A percentile compares a stretch with the other conserved stretches of the same genome.
Conservation (phyloP, 2,329 filamentous ascomycete species). For the Rugonectria rugulosa region DNA sequence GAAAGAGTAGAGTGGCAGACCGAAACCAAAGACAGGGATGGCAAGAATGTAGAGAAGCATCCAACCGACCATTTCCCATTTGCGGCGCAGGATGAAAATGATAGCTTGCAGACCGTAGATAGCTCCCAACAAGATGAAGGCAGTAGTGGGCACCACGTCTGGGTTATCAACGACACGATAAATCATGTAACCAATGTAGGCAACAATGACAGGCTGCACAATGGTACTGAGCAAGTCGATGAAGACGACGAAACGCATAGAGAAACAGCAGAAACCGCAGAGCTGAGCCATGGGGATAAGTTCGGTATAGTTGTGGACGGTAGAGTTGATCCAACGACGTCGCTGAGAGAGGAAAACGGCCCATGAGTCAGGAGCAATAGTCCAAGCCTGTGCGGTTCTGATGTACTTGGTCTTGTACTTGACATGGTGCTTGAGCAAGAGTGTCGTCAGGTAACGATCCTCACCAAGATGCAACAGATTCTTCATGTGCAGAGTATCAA, state of each 20-base stretch:
- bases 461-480: conserved; percentile 96
- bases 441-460: conserved; percentile 94
- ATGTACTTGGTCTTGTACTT: conserved; percentile 99
- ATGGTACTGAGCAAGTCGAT: conserved; percentile 91
- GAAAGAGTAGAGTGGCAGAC: conserved; percentile 91
- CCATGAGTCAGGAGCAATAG: conserved; percentile 95
- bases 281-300: conserved; percentile 92
- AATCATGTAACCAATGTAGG: conserved; percentile 90
- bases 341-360: conserved; percentile 95
- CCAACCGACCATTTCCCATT: conserved; percentile 99
- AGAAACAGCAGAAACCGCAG: conserved; percentile 99
- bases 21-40: conserved; percentile 90
- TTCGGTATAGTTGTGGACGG: conserved; percentile 96
- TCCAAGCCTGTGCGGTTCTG: conserved; percentile 91
- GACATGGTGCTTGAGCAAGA: conserved; percentile 89
- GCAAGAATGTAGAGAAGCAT: conserved; percentile 96
- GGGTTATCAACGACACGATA: conserved; percentile 71
- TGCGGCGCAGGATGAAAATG: conserved; percentile 94
- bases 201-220: conserved; percentile 89
- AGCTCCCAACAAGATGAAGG: conserved; percentile 90
- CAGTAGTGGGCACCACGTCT: conserved; percentile 77
- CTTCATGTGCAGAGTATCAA: conserved; percentile 99
- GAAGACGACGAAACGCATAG: conserved; percentile 98
- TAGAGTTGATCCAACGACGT: conserved; percentile 99
- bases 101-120: conserved; percentile 97